Evolutionary conservation across 495 filamentous ascomycete genomes (phyloP).

Genomic region (Neurospora sp.): DNA sequence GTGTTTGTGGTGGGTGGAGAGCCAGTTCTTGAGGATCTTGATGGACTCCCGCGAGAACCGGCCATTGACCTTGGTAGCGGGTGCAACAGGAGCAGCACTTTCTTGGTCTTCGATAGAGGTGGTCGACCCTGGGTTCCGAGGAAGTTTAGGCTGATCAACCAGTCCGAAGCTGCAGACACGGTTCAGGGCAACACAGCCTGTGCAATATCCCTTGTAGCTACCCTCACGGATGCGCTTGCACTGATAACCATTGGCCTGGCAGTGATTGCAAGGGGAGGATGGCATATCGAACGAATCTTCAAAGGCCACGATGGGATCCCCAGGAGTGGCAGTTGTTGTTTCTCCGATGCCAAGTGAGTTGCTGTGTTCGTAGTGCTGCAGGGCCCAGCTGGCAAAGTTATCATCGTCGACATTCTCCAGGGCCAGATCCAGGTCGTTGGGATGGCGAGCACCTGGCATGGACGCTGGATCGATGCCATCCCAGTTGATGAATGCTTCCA

Average conservation of each 20-base stretch:
- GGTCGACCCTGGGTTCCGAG: constrained; percentile 13
- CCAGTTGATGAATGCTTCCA: constrained; percentile 41
- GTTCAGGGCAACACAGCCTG: constrained; percentile 66
- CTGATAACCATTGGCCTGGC: constrained; percentile 54
- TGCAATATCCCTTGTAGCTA: constrained; percentile 58
- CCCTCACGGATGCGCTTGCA: constrained; percentile 67
- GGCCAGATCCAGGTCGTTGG: constrained; percentile 31
- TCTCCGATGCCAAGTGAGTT: constrained; percentile 10
- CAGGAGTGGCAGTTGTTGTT: neutral
- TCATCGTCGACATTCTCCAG: constrained; percentile 37
- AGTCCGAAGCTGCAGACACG: constrained; percentile 59
- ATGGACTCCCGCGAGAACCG: constrained; percentile 65
- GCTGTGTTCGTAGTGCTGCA: constrained; percentile 35
- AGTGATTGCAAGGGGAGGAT: constrained; percentile 57
- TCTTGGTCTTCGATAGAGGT: constrained; percentile 27
- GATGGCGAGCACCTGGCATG: constrained; percentile 14
- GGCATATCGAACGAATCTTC: constrained; percentile 30
- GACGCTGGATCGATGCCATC: constrained; percentile 25
- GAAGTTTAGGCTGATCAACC: neutral
- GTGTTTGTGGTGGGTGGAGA: constrained; percentile 60
- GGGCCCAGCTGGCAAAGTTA: constrained; percentile 40
- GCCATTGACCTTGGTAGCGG: constrained; percentile 40
- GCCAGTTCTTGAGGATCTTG: constrained; percentile 68
- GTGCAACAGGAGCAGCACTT: constrained; percentile 34
- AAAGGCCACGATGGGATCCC: constrained; percentile 9